These are phyloP conservation scores for Aspergillus caelatus DNA, from an alignment of 2,329 filamentous ascomycete genomes.

Conservation along the genomic window DNA sequence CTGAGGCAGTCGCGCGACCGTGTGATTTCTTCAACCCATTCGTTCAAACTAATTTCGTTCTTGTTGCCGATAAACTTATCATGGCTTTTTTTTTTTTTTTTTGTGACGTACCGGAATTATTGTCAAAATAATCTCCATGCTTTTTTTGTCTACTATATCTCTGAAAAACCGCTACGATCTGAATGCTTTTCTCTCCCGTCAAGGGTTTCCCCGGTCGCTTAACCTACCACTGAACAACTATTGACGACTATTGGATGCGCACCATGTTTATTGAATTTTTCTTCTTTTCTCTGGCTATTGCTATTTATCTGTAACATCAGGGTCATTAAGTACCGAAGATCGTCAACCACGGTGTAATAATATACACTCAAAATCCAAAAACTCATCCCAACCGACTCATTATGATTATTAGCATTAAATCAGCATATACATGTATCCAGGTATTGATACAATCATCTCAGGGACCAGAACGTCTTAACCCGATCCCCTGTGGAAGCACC, in stretches of 20 bases:
- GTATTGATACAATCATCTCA: constrained; percentile 11
- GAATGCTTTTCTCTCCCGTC: not conserved
- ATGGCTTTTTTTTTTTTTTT: too few relatives aligned
- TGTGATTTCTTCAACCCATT: not conserved
- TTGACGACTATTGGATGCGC: not conserved
- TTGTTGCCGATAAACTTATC: not conserved
- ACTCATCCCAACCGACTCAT: not conserved
- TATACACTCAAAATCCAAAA: not conserved
- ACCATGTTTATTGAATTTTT: not conserved
- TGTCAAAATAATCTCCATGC: not conserved
- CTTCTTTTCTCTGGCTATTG: not conserved
- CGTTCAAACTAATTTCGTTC: not conserved
- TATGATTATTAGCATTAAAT: constrained; percentile 7
- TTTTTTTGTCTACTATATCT: not conserved
- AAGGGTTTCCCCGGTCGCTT: not conserved
- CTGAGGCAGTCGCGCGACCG: constrained; percentile 13
- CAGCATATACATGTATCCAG: not conserved
- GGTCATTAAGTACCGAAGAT: constrained; percentile 1
- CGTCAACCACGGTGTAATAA: not conserved
- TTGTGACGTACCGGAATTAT: not conserved
- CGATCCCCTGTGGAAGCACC: constrained; percentile 17
- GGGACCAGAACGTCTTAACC: not conserved
- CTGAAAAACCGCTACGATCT: not conserved
- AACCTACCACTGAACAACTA: not conserved
- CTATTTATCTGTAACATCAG: constrained; percentile 5